Evolutionary conservation across 495 filamentous ascomycete species (phyloP), one percentile per base, ranked within the genome.

Genomic region (Penicillium salamii): DNA sequence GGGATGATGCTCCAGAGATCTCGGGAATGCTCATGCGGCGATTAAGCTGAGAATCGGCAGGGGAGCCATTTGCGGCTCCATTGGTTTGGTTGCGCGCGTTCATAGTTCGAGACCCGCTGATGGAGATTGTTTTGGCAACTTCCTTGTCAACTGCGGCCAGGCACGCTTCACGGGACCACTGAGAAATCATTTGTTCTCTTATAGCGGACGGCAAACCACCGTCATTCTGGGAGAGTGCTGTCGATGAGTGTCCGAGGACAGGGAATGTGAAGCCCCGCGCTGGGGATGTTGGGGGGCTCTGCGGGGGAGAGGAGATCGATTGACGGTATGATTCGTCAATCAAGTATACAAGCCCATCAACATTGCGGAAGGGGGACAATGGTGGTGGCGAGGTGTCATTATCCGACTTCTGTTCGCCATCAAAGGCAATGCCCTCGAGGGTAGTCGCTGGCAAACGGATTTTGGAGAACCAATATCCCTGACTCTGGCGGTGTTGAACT

Each of bases 111-210:
- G 87, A 87, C 21, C 87, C 89, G 57, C 69, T 88, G 49, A 91
- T 69, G n/a, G 87, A 91, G 14, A 78, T 70, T 1, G 83, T 78
- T 52, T 83, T 73, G n/a, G 65, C 79, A 58, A 80, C 89, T 32
- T 82, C 81, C 44, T 78, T 81, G 55, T 90, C 85, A 23, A 84
- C 76, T 17, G 76, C 76, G 7, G 82, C 78, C 23, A 95, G 68
- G 39, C 84, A 86, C 7, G 72, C 67, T 51, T 93, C 89, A 53
- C 81, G 83, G 31, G 78, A 84, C 91, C 91, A 97, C 24, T 86
- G 78, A 11, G 83, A 74, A 57, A 91, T 76, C 74, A 90, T 77
- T 54, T 87, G 81, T 39, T 92, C 87, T 50, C 77, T 83, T 47
- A 87, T 78, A 14, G 33, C 15, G 1, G 59, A 40, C 2, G 69